phyloP scores from a whole-genome alignment of 371 early-diverging fungal genomes.

The Nematocida minor region DNA sequence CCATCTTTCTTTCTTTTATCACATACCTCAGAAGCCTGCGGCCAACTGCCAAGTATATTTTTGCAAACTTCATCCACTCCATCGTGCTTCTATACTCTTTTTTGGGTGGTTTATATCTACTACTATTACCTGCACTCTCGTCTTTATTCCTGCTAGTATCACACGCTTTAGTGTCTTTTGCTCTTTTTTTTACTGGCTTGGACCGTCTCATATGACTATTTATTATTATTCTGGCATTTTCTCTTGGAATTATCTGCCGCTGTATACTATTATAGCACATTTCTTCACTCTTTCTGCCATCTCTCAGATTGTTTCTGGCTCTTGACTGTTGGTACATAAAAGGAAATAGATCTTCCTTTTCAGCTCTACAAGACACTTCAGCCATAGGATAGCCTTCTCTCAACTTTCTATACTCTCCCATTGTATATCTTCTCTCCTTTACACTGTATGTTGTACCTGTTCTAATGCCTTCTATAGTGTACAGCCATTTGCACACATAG shows the following conservation, averaged over 20 bases:
- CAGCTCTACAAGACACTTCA: background rate
- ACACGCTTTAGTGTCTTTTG: background rate
- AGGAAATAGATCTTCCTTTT: background rate
- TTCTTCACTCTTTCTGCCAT: background rate
- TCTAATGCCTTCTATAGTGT: background rate
- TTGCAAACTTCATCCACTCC: constrained; percentile 95
- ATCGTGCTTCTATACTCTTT: constrained; percentile 94
- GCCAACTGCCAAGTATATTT: constrained; percentile 91
- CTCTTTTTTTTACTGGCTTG: background rate
- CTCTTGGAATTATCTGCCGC: background rate
- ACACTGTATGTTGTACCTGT: background rate
- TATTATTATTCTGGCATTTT: background rate
- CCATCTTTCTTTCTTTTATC: constrained; percentile 87
- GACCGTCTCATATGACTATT: background rate
- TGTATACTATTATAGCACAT: too few species aligned
- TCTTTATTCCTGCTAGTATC: background rate
- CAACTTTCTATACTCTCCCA: background rate
- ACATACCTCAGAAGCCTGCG: constrained; percentile 92
- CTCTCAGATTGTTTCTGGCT: background rate
- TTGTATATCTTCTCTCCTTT: background rate
- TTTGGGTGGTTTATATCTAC: constrained; percentile 77
- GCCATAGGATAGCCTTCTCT: background rate
- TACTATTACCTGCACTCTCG: background rate
- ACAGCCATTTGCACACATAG: constrained; percentile 39
- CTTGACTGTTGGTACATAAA: background rate